Percentiles rank a stretch among this genome's conserved stretches.
These are phyloP conservation scores for Neofusicoccum kwambonambiense DNA, from an alignment of 2,329 filamentous ascomycete genomes.

Conservation along the genomic window DNA sequence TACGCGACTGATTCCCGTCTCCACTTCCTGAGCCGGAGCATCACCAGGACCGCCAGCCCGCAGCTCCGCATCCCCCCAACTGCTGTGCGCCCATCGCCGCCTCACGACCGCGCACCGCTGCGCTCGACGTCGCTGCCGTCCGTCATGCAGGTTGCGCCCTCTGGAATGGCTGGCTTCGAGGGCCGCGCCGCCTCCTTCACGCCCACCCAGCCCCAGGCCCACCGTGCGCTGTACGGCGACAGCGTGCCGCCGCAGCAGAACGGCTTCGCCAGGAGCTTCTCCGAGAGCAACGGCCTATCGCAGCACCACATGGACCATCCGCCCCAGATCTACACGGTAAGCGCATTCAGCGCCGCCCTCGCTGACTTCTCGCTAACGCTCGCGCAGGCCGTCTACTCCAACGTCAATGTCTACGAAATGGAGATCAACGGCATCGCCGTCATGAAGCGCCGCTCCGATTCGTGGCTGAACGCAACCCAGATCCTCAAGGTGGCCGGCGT, in stretches of 20 bases:
- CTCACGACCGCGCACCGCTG: neutral
- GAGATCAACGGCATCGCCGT: slow-evolving; percentile 90
- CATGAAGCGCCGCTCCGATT: slow-evolving; percentile 92
- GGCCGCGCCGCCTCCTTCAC: slow-evolving; percentile 20
- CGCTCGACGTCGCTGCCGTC: neutral
- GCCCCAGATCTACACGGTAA: slow-evolving; percentile 53
- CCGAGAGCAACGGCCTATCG: slow-evolving; percentile 35
- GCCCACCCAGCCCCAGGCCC: slow-evolving; percentile 27
- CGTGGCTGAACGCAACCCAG: slow-evolving; percentile 97
- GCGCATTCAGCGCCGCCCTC: slow-evolving; percentile 20
- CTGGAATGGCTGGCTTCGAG: slow-evolving; percentile 18
- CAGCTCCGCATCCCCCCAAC: slow-evolving; percentile 32
- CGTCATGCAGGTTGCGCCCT: slow-evolving; percentile 19
- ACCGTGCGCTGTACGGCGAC: slow-evolving; percentile 34
- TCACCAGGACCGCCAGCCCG: slow-evolving; percentile 8
- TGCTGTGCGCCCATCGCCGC: slow-evolving; percentile 24
- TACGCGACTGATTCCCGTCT: slow-evolving; percentile 11
- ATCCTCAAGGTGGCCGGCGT: slow-evolving; percentile 97
- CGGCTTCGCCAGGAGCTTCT: slow-evolving; percentile 39
- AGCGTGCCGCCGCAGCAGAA: slow-evolving; percentile 34
- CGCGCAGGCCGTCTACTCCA: slow-evolving; percentile 79
- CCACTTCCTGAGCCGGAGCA: slow-evolving; percentile 14
- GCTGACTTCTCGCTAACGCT: neutral
- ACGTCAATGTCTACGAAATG: slow-evolving; percentile 97
- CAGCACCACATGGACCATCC: slow-evolving; percentile 39